Base-by-base conservation (phyloP, 2,329 filamentous ascomycete species). In the Pseudocercospora vitis region DNA sequence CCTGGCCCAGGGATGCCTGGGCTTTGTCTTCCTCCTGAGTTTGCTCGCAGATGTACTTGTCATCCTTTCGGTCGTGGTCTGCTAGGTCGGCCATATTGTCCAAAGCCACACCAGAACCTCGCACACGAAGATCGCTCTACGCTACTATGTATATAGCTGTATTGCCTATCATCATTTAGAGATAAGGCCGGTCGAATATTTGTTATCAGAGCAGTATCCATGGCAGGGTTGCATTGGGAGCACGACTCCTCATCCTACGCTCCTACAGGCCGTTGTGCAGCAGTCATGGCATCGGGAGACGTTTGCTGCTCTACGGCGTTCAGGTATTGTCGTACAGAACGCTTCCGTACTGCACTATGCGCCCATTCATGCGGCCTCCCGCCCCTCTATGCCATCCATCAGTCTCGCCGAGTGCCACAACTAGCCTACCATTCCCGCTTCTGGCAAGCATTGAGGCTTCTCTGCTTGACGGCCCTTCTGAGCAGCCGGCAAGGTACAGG, bases 201-300 rank as follows among this genome's bases (percentile, higher is more conserved):
- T 23, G 48, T 42, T 50, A 50, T 50, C 48, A 42, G 35, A 16
- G 11, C 35, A 39, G 18, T 11, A 16, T 7, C 35, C 49, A 26
- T 45, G 32, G 16, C 33, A 48, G 37, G 51, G 45, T 53, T 53
- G 44, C 45, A 53, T 45, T 35, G 37, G 37, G 14, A 40, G 37
- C 37, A 40, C 37, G 21, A 49, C 51, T 49, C 51, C 51, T 53
- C 51, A 44, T 44, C 33, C 35, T 48, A 26, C 33, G 8, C 49
- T 16, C 26, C 26, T 26, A 7, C 11, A 33, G 31, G 39, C 37
- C 14, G 32, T 50, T 19, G 28, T 37, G 44, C 35, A 26, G 18
- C 21, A 29, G 26, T 3, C 18, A 5, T 45, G 40, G 40, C 40
- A 7, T 26, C 46, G 31, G 46, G 46, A 35, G 19, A 14, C 31